Evolutionary conservation across 768 basidiomycete species (phyloP).

Genomic region (Russula foetens): DNA sequence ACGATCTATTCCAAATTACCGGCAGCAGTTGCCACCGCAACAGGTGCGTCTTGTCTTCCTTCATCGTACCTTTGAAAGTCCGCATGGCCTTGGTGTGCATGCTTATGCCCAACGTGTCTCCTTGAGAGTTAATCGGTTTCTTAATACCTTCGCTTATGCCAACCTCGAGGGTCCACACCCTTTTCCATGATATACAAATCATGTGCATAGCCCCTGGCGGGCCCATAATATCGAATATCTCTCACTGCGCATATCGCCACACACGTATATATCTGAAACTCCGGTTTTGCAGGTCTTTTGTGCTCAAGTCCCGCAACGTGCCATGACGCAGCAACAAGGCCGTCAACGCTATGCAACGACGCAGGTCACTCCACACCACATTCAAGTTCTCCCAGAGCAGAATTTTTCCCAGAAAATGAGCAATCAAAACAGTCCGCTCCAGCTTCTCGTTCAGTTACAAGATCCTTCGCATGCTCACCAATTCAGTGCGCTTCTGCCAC

Average conservation of each 20-base stretch:
- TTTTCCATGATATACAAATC: not conserved
- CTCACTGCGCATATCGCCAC: not conserved
- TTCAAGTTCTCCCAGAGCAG: not conserved
- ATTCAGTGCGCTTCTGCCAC: too few species aligned
- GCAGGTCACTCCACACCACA: not conserved
- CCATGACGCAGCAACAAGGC: not conserved
- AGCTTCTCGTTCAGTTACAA: slow-evolving; percentile 2
- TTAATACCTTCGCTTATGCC: not conserved
- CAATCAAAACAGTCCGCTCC: not conserved
- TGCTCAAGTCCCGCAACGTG: not conserved
- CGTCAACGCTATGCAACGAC: not conserved
- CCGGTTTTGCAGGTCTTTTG: not conserved
- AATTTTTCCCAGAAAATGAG: not conserved
- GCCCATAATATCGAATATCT: not conserved
- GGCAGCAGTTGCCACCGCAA: slow-evolving; percentile 1
- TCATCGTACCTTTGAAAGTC: not conserved
- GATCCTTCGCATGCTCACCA: not conserved
- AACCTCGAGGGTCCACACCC: not conserved
- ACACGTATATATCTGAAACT: not conserved
- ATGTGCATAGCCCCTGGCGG: not conserved
- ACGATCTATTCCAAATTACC: not conserved
- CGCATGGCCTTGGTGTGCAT: not conserved
- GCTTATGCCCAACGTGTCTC: not conserved
- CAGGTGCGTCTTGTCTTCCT: slow-evolving; percentile 3
- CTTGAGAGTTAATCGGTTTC: not conserved